A percentile compares a stretch with the other conserved stretches of the same genome.
phyloP scores from a whole-genome alignment of 352 stramenopile species.

The Globisporangium barbulae region DNA sequence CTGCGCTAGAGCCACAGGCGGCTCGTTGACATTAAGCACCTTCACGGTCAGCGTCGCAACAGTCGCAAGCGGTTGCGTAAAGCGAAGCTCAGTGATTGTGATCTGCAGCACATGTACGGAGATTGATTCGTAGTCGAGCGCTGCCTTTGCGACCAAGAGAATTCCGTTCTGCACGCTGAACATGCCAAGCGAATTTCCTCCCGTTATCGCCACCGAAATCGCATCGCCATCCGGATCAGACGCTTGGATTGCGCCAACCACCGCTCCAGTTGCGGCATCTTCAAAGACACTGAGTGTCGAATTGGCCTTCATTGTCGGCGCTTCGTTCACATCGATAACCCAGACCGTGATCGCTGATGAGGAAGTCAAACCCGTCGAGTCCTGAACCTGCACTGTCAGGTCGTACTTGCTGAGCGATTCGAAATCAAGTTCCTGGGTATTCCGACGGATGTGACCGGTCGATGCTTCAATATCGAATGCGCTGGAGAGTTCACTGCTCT shows the following conservation, averaged over 20 bases:
- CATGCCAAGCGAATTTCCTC: conserved; percentile 5
- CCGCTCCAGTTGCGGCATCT: conserved; percentile 7
- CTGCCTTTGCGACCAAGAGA: conserved; percentile 6
- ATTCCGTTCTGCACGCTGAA: conserved; percentile 4
- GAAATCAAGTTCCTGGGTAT: conserved; percentile 22
- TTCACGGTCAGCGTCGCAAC: conserved; percentile 7
- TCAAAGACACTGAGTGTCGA: conserved; percentile 21
- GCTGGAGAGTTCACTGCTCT: conserved; percentile 2
- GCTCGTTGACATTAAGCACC: conserved; percentile 26
- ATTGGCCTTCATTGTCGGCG: conserved; percentile 17
- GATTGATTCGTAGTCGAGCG: conserved; percentile 7
- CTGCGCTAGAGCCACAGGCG: conserved; percentile 20
- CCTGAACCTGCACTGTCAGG: conserved; percentile 19
- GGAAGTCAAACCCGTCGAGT: conserved; percentile 17
- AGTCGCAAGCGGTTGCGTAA: neutral
- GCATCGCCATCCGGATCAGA: conserved; percentile 9
- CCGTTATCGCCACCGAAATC: conserved; percentile 1
- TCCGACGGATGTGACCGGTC: conserved; percentile 25
- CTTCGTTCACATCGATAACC: conserved; percentile 33
- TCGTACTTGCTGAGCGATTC: conserved; percentile 31
- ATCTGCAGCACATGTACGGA: conserved; percentile 4
- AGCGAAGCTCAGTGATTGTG: conserved; percentile 4
- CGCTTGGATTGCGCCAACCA: neutral
- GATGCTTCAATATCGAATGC: conserved; percentile 9
- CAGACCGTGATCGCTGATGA: conserved; percentile 20